A percentile compares a stretch with the other conserved stretches of the same genome.
Conservation (phyloP, 805 yeast species). For the Teunomyces lycoperdinae region DNA sequence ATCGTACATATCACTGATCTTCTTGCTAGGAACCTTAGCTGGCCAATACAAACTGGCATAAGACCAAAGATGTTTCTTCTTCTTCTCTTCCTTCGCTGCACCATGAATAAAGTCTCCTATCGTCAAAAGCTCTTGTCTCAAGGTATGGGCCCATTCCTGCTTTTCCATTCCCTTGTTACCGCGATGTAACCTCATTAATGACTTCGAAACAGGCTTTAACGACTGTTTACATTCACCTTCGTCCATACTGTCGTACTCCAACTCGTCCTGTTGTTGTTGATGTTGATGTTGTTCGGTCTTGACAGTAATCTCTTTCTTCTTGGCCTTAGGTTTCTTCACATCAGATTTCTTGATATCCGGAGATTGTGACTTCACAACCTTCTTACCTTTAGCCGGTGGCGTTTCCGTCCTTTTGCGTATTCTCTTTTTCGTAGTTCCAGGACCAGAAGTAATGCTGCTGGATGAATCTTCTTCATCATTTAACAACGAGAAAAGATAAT, state of each 20-base stretch:
- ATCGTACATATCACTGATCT: constrained; percentile 73
- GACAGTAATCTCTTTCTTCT: constrained; percentile 7
- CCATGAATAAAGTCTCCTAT: constrained; percentile 71
- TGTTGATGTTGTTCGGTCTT: background rate
- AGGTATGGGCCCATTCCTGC: constrained; percentile 70
- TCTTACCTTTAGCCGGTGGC: constrained; percentile 11
- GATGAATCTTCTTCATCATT: constrained; percentile 49
- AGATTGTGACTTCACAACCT: constrained; percentile 12
- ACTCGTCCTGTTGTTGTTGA: constrained; percentile 20
- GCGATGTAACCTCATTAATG: constrained; percentile 62
- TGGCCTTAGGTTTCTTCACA: constrained; percentile 15
- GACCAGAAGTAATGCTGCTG: constrained; percentile 3
- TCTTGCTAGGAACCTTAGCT: constrained; percentile 68
- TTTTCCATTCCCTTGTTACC: constrained; percentile 75
- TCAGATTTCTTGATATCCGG: constrained; percentile 18
- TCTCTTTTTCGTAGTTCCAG: constrained; percentile 8
- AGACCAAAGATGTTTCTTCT: constrained; percentile 71
- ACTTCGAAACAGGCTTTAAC: constrained; percentile 64
- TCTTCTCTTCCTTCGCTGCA: constrained; percentile 19
- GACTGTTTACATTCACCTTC: constrained; percentile 61
- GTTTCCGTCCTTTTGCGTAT: constrained; percentile 8
- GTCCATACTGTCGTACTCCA: constrained; percentile 77
- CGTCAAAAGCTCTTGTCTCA: constrained; percentile 63
- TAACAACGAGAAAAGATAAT: constrained; percentile 72
- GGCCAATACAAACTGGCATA: constrained; percentile 89